Evolutionary conservation across 768 basidiomycete genomes (phyloP).

Genomic region (Cystofilobasidium capitatum): DNA sequence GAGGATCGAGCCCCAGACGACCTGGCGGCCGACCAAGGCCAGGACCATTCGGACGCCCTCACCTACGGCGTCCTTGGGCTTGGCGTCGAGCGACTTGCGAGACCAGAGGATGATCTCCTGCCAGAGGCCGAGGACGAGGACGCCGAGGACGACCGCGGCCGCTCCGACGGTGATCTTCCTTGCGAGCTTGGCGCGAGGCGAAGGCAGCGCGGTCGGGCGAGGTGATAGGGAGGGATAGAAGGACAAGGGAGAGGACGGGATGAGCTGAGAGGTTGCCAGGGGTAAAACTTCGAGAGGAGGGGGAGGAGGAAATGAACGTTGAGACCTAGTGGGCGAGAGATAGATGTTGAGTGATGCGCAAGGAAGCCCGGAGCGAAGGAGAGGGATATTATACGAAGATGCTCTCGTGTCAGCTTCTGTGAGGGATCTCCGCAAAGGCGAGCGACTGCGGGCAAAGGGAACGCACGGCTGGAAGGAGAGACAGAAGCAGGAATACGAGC

Average conservation of each 20-base stretch:
- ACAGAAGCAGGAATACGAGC: slow-evolving; percentile 6
- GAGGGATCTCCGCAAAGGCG: too few relatives aligned
- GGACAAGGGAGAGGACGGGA: neutral
- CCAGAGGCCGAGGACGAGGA: slow-evolving; percentile 39
- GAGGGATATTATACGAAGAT: too few relatives aligned
- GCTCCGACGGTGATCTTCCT: neutral
- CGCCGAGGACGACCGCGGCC: slow-evolving; percentile 34
- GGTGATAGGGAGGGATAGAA: neutral
- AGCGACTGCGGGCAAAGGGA: neutral
- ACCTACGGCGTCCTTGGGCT: slow-evolving; percentile 1
- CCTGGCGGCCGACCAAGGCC: neutral
- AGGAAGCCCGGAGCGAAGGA: too few relatives aligned
- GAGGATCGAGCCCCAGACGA: slow-evolving; percentile 8
- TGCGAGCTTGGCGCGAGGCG: neutral
- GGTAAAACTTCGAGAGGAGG: neutral
- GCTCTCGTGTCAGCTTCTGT: too few relatives aligned
- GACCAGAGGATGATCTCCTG: slow-evolving; percentile 25
- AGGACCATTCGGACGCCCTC: slow-evolving; percentile 17
- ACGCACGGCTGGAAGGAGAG: slow-evolving; percentile 12
- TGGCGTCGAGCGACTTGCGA: neutral
- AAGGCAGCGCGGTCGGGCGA: neutral
- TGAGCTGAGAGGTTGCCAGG: neutral
- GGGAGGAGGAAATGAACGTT: slow-evolving; percentile 3
- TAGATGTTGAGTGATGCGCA: neutral
- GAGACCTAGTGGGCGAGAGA: too few relatives aligned